Conservation (phyloP, 805 yeast species). For the Yarrowia sp. region DNA sequence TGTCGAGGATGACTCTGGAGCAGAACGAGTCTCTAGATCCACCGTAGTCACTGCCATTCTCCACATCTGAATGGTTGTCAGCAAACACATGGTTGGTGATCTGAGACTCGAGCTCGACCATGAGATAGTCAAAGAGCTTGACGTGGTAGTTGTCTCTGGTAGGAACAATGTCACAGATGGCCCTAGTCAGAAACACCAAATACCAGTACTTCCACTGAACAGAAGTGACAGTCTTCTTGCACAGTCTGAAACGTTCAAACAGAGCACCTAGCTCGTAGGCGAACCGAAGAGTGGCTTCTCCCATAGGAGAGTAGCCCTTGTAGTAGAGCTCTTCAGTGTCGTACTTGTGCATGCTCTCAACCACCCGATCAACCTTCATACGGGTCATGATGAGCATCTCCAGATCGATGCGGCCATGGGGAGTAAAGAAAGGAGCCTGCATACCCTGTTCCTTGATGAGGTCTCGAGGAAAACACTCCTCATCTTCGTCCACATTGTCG, state of each 20-base stretch:
- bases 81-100: constrained; percentile 19
- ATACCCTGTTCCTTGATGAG: constrained; percentile 4
- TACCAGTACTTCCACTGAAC: constrained; percentile 39
- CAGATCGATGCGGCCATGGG: constrained; percentile 6
- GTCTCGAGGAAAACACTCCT: constrained; percentile 9
- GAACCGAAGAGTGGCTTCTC: constrained; percentile 12
- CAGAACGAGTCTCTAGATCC: constrained; percentile 3
- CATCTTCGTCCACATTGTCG: neutral
- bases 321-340: constrained; percentile 9
- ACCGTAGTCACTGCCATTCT: neutral
- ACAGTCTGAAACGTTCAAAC: constrained; percentile 32
- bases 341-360: constrained; percentile 12
- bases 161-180: constrained; percentile 20
- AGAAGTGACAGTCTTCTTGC: constrained; percentile 10
- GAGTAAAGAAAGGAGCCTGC: constrained; percentile 25
- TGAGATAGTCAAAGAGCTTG: constrained; percentile 34
- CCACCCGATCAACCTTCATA: constrained; percentile 1
- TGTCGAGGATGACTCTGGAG: constrained; percentile 9
- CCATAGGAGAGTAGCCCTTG: neutral
- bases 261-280: constrained; percentile 8
- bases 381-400: constrained; percentile 24
- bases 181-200: constrained; percentile 11
- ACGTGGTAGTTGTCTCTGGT: constrained; percentile 15
- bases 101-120: constrained; percentile 30
- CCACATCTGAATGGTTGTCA: constrained; percentile 2